Evolutionary conservation across 495 filamentous ascomycete species (phyloP), one percentile per base, ranked within the genome.

Genomic region (Talaromyces trachyspermus): DNA sequence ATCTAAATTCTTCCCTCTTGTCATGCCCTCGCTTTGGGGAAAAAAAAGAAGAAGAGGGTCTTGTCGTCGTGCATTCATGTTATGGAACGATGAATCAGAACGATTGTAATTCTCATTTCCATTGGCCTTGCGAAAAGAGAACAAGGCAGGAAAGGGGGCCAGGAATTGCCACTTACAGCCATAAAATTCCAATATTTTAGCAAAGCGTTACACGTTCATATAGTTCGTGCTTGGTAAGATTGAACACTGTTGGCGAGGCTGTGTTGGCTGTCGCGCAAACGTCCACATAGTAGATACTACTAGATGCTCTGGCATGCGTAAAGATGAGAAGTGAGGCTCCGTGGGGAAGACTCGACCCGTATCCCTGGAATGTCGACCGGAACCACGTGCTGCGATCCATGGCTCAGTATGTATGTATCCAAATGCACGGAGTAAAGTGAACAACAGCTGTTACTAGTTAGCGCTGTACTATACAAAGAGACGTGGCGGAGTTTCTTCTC

Each of bases 81-180:
- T 44, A 44, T 33, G 42, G 26, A 32, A 46, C 29, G 44, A 46
- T 46, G 32, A 46, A 46, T 35, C 44, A 46, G 26, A 46, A 46
- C 18, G 30, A 32, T 24, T 37, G 32, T 36, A 24, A 17, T 36
- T 22, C 29, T 29, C 29, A 11, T 17, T 33, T 24, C 19, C 15
- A 14, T 22, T 35, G 32, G 19, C 44, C 44, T 46, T 46, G 44
- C 44, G n/a, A n/a, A n/a, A 35, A 36, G n/a, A 11, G 42, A 46
- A 23, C 44, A 10, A 46, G 44, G 44, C 22, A 22, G 30, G 30
- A 19, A 9, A 24, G 12, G 44, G 24, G 24, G 44, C 11, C 35
- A 35, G 44, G 44, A 46, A 46, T 46, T 36, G 44, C 23, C 30
- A 37, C 22, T 36, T 46, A 37, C 29, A 35, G 37, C 20, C 23